Percentiles rank a stretch among this genome's conserved stretches.
These are phyloP conservation scores for Candida berthetii DNA, from an alignment of 805 yeast genomes.

Conservation along the genomic window DNA sequence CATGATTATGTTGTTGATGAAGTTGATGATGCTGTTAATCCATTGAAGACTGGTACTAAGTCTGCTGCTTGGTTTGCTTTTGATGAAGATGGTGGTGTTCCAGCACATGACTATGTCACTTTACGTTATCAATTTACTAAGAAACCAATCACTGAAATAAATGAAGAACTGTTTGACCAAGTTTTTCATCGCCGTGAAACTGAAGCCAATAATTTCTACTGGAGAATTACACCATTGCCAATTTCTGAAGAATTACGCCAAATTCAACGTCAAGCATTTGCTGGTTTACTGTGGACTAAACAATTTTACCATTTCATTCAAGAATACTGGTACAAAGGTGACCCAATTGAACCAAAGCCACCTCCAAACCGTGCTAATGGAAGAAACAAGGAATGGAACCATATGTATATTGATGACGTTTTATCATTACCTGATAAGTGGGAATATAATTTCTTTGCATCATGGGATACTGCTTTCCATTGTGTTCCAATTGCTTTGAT, in stretches of 20 bases:
- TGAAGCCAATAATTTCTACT: conserved; percentile 91
- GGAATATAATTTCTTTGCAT: conserved; percentile 95
- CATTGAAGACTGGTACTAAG: conserved; percentile 69
- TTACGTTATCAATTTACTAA: conserved; percentile 68
- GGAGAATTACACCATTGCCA: conserved; percentile 83
- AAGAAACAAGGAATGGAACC: conserved; percentile 87
- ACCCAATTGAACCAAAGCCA: conserved; percentile 75
- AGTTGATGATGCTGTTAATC: conserved; percentile 58
- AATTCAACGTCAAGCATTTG: conserved; percentile 90
- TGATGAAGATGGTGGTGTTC: conserved; percentile 71
- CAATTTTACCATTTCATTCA: conserved; percentile 86
- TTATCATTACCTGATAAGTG: conserved; percentile 90
- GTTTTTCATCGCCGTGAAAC: conserved; percentile 64
- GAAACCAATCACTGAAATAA: conserved; percentile 38
- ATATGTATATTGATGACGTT: conserved; percentile 81
- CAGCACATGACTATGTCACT: conserved; percentile 83
- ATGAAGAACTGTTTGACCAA: conserved; percentile 70
- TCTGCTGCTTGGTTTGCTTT: conserved; percentile 80
- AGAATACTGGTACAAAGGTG: conserved; percentile 84
- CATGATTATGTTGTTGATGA: conserved; percentile 74
- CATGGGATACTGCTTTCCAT: conserved; percentile 97
- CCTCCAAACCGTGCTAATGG: conserved; percentile 77
- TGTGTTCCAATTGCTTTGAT: conserved; percentile 90
- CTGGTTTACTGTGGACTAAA: conserved; percentile 91
- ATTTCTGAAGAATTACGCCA: conserved; percentile 71